A percentile compares a stretch with the other conserved stretches of the same genome.
Conservation (phyloP, 2,329 filamentous ascomycete species). For the Epichloe bromicola region DNA sequence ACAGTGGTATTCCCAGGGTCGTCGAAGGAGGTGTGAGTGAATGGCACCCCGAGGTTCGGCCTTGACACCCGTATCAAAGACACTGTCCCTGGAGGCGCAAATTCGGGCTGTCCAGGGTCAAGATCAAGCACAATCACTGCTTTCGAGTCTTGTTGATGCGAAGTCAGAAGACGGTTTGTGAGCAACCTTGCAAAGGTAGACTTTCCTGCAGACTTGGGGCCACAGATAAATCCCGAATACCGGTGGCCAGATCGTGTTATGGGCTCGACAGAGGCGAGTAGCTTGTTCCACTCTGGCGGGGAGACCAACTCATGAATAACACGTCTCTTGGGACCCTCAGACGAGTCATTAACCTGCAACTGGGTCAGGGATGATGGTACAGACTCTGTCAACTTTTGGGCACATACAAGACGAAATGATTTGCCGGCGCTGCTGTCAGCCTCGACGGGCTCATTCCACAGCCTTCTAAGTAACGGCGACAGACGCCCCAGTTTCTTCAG, state of each 20-base stretch:
- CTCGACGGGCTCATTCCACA: constrained; percentile 44
- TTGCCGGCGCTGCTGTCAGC: constrained; percentile 10
- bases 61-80: constrained; percentile 49
- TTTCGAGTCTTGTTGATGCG: constrained; percentile 9
- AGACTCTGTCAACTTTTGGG: constrained; percentile 3
- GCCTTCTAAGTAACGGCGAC: constrained; percentile 51
- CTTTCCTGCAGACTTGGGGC: constrained; percentile 61
- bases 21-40: constrained; percentile 40
- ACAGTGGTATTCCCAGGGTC: constrained; percentile 28
- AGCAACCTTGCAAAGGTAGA: constrained; percentile 60
- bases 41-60: constrained; percentile 54
- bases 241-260: constrained; percentile 18
- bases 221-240: constrained; percentile 45
- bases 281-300: constrained; percentile 48
- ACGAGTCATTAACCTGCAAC: constrained; percentile 37
- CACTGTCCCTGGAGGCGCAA: constrained; percentile 54
- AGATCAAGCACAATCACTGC: constrained; percentile 49
- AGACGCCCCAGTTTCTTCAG: constrained; percentile 43
- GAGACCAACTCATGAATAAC: constrained; percentile 41
- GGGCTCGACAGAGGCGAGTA: constrained; percentile 32
- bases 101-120: constrained; percentile 68
- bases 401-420: constrained; percentile 38
- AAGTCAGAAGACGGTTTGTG: constrained; percentile 51
- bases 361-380: constrained; percentile 7
- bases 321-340: constrained; percentile 36